Evolutionary conservation across 2,329 filamentous ascomycete genomes (phyloP), one percentile per base, ranked within the genome.

Genomic region (Catunica adiposa): DNA sequence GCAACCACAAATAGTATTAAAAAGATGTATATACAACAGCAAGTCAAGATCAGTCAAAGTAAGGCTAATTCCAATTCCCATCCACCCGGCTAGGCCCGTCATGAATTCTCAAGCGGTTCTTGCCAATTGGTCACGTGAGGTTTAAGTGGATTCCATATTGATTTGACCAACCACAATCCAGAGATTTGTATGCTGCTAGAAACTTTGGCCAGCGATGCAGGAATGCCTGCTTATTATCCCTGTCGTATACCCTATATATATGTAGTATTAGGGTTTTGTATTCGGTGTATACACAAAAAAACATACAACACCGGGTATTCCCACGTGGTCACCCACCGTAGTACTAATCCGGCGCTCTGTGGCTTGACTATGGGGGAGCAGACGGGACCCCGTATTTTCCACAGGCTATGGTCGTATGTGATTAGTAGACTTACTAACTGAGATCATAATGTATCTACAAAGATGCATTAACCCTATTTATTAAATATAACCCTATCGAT

Each of bases 1-100:
- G n/a, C 37, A 29, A 51, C 25, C 52, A 57, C 56, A 48, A 29
- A 31, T 26, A 29, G 26, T 29, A n/a, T 55, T 23, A 40, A 38
- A 20, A 37, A 38, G 40, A 14, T 26, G 22, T 51, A 51, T 52
- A 52, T 40, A 22, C 31, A 11, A 51, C 17, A 38, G 14, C 50
- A 23, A 52, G 17, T 34, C 22, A 52, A 40, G 29, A 37, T 38
- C 29, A 38, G 38, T 38, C 29, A 7, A 52, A 38, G 26, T n/a
- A 26, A 38, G 50, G 50, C 29, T 38, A 38, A 15, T 25, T 38
- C 26, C 7, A 40, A 20, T 38, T 25, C 29, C 50, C 29, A 38
- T 44, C 20, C 38, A 14, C 50, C 50, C 29, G 29, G 34, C 29
- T 23, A 52, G n/a, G 31, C 50, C 50, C 29, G 31, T 52, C 50